Percentiles rank a stretch among this genome's conserved stretches.
Conservation (phyloP, 2,329 filamentous ascomycete genomes). For the Paraconiothyrium sp. region DNA sequence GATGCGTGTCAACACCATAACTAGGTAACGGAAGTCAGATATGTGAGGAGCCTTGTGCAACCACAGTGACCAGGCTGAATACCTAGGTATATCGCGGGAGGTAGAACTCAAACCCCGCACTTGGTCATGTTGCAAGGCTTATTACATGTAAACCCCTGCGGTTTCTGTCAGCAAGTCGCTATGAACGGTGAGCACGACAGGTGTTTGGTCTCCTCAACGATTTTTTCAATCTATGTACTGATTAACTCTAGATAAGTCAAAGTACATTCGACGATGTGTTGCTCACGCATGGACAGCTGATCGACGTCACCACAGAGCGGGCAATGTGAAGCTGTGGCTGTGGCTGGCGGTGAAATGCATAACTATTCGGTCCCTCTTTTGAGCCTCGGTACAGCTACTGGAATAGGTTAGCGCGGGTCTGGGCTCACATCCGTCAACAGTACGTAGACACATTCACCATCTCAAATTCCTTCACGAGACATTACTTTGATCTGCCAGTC, state of each 20-base stretch:
- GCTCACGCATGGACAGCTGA: not conserved
- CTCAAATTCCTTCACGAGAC: not conserved
- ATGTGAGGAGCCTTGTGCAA: too few species aligned
- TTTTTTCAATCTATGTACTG: too few species aligned
- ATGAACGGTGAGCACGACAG: not conserved
- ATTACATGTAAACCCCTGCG: not conserved
- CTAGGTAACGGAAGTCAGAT: too few species aligned
- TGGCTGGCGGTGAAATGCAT: not conserved
- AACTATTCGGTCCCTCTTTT: not conserved
- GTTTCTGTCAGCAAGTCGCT: not conserved
- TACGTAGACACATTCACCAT: not conserved
- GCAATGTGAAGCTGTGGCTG: not conserved
- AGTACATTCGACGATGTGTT: not conserved
- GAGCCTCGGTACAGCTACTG: not conserved
- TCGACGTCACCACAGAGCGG: not conserved
- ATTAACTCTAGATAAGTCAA: not conserved
- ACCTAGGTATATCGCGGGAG: too few species aligned
- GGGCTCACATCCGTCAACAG: not conserved
- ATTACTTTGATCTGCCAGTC: not conserved
- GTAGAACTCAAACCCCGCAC: not conserved
- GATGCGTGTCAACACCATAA: too few species aligned
- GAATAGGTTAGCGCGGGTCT: not conserved
- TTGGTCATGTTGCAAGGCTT: not conserved
- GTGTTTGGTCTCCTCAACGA: not conserved
- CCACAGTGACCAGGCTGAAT: not conserved